Conservation (phyloP, 2,329 filamentous ascomycete genomes). For the Cordyceps militaris region DNA sequence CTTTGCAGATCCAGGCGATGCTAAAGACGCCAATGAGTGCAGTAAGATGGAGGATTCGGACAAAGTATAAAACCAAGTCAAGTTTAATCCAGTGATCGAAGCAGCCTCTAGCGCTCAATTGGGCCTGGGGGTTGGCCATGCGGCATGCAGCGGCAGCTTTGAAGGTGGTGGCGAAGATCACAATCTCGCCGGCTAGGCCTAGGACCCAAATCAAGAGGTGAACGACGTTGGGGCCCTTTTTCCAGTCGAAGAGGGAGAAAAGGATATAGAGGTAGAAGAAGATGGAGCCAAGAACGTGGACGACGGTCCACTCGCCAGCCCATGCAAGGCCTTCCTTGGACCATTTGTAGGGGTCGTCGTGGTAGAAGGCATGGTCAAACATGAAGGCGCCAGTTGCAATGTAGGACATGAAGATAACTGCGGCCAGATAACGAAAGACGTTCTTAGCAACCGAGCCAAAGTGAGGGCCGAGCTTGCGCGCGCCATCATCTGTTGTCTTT, state of each 20-base stretch:
- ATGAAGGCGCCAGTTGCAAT: constrained; percentile 67
- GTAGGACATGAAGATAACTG: constrained; percentile 66
- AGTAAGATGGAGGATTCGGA: constrained; percentile 61
- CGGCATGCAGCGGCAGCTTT: constrained; percentile 62
- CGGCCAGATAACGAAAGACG: constrained; percentile 68
- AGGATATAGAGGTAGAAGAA: constrained; percentile 84
- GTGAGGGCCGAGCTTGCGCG: constrained; percentile 39
- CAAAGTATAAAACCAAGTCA: constrained; percentile 58
- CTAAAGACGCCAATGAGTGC: constrained; percentile 46
- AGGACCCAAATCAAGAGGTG: constrained; percentile 76
- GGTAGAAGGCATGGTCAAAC: constrained; percentile 62
- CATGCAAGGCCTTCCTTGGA: constrained; percentile 48
- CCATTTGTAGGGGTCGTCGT: constrained; percentile 33
- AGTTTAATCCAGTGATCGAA: constrained; percentile 37
- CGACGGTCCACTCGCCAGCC: constrained; percentile 71
- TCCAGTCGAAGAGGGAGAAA: constrained; percentile 79
- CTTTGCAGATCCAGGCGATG: constrained; percentile 35
- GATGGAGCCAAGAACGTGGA: constrained; percentile 76
- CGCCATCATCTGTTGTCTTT: constrained; percentile 41
- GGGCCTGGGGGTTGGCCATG: constrained; percentile 37
- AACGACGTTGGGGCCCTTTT: constrained; percentile 69
- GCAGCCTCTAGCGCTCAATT: constrained; percentile 22
- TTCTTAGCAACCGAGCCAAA: constrained; percentile 62
- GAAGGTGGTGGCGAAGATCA: constrained; percentile 63
- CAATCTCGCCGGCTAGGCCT: constrained; percentile 63